Base-by-base conservation (phyloP, 2,329 filamentous ascomycete genomes). In the Gremmenia infestans region DNA sequence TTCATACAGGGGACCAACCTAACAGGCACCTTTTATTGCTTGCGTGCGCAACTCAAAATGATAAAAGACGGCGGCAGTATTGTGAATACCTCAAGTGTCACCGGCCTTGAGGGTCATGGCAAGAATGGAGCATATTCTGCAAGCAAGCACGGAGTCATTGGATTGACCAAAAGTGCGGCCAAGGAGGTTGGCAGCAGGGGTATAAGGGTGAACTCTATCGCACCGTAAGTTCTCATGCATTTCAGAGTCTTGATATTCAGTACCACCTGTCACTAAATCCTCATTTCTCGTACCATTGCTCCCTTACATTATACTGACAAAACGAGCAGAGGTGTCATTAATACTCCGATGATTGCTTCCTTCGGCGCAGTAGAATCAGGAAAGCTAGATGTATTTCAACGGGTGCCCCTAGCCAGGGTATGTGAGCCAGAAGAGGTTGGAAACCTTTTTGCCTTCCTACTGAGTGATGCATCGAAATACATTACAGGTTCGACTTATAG, bases 31-130 rank as follows among this genome's bases (percentile, higher is more conserved):
- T 77, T 81, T 67, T 74, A 78, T 52, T 80, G 76, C 55, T 56
- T 83, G 56, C 68, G 77, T 17, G 63, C 15, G 54, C 59, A 17
- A 62, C 58, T 82, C 11, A 69, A 67, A 22, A 70, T 72, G 22
- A 74, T 81, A 56, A 61, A 60, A 14, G 66, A 74, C 5, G 74
- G 77, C 1, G 80, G 80, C 6, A 81, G 80, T 57, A 83, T 86
- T 64, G 82, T 86, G 52, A 85, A 82, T 65, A 72, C 74, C 9
- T 62, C 72, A 5, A 75, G 72, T 55, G 66, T 71, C 7, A 72
- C 74, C 12, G 78, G 77, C 0, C 8, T 66, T 2, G 49, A 52
- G 14, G 67, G 64, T 3, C 19, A 40, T 9, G 22, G 28, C 11
- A 47, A 47, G 12, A 50, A 49, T 14, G 45, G 50, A n/a, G 47